phyloP scores from a whole-genome alignment of 129 eudicot species.

The Scalesia atractyloides region DNA sequence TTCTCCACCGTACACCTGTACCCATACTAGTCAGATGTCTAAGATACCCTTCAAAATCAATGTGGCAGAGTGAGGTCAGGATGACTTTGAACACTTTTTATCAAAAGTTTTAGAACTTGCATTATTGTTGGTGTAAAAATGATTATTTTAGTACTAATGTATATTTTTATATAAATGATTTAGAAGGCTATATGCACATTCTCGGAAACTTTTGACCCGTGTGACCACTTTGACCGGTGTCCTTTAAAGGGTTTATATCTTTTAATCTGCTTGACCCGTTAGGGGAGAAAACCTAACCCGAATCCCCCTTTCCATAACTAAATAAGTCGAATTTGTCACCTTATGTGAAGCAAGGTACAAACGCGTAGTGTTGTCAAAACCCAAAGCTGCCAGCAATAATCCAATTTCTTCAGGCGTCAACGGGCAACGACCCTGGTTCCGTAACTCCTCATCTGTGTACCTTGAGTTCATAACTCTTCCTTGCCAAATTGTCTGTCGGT shows the following conservation, averaged over 20 bases:
- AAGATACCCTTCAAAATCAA: neutral
- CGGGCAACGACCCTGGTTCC: conserved; percentile 96
- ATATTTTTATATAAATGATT: neutral
- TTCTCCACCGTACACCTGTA: conserved; percentile 94
- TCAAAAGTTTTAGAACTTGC: neutral
- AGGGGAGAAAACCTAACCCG: neutral
- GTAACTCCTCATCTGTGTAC: conserved; percentile 91
- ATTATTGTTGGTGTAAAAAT: neutral
- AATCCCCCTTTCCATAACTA: neutral
- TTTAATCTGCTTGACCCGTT: neutral
- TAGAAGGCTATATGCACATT: neutral
- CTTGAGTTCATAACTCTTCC: conserved; percentile 93
- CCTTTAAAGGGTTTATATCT: neutral
- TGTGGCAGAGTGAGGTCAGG: neutral
- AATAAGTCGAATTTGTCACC: conserved; percentile 39
- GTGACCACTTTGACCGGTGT: neutral
- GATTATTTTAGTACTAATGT: neutral
- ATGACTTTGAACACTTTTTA: neutral
- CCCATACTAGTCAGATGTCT: conserved; percentile 14
- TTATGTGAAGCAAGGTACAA: conserved; percentile 97
- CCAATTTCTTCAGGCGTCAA: conserved; percentile 98
- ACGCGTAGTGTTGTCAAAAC: conserved; percentile 87
- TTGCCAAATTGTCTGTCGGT: conserved; percentile 87
- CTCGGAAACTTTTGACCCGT: neutral
- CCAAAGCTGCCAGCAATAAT: conserved; percentile 85